A percentile compares a stretch with the other conserved stretches of the same genome.
These are phyloP conservation scores for Rosa rugosa DNA, from an alignment of 306 rosid species.

Conservation along the genomic window DNA sequence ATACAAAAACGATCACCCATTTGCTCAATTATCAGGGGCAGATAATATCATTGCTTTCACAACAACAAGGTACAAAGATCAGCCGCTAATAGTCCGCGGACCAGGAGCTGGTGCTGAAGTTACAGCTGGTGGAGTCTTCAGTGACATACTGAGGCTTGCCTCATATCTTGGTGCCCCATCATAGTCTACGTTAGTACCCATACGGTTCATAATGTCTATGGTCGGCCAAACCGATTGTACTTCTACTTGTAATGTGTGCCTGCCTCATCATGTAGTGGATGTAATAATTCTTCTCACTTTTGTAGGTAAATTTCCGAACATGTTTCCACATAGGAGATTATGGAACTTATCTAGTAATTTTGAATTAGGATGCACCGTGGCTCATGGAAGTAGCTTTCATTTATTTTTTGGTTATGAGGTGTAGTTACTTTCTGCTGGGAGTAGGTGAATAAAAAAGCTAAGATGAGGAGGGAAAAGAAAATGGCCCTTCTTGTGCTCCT, in stretches of 20 bases:
- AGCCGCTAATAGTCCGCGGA: slow-evolving; percentile 91
- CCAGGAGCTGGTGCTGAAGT: slow-evolving; percentile 99
- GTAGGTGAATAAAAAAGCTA: neutral
- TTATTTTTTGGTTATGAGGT: neutral
- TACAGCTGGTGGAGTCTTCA: slow-evolving; percentile 95
- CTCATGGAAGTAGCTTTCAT: neutral
- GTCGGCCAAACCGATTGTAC: neutral
- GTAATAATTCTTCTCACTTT: neutral
- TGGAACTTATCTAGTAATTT: neutral
- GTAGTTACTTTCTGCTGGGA: neutral
- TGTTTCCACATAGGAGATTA: neutral
- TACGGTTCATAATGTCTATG: neutral
- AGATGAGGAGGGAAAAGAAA: neutral
- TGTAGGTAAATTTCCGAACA: neutral
- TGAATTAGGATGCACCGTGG: neutral
- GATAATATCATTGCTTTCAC: slow-evolving; percentile 95
- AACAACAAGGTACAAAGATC: slow-evolving; percentile 71
- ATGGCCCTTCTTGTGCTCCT: neutral
- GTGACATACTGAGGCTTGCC: slow-evolving; percentile 91
- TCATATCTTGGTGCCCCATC: slow-evolving; percentile 99
- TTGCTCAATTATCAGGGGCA: slow-evolving; percentile 91
- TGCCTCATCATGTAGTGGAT: neutral
- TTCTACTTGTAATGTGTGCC: neutral
- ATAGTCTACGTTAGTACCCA: slow-evolving; percentile 21
- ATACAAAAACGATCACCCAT: slow-evolving; percentile 92